Base-by-base conservation (phyloP, 148 eudicot genomes). In the Cornus kousa region DNA sequence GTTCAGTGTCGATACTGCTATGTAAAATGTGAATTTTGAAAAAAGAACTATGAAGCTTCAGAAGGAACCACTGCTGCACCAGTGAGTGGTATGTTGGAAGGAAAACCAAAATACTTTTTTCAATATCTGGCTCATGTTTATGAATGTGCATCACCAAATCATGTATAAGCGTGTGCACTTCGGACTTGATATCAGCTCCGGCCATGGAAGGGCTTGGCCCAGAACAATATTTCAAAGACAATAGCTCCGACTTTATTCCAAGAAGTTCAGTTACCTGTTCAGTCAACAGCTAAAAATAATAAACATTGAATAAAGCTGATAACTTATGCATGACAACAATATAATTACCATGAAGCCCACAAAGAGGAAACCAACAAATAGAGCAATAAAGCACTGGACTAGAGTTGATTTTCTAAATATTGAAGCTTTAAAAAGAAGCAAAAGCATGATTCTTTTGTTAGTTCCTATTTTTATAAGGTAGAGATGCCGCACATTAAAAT, bases 1-100 rank as follows among this genome's bases (percentile, higher is more conserved):
- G 93, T 68, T 89, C 92, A 28, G 91, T 93, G 71, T 95, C 99
- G 68, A 95, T 85, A 83, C 97, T 91, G 79, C 97, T 81, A 83
- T 95, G 99, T 73, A 95, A 82, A 76, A 95, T 95, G 84, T 95
- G 97, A 80, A 93, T 86, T 75, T 93, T 95, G 81, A 95, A 95
- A 53, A 35, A 71, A 31, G 88, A 77, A 77, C 81, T 74, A 57
- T 87, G 89, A 78, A 90, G 92, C 86, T 85, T 92, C 79, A 95
- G 71, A 64, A 89, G 86, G 79, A 55, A 81, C 97, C 97, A 95
- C 67, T 93, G 97, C 83, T 90, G 89, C 92, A 91, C 99, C 20
- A 95, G 82, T 57, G 91, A 83, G 80, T 86, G 80, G 84, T 93
- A 95, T 71, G 99, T 95, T 13, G 99, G 99, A 79, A 95, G 94